Evolutionary conservation across 1,284 basidiomycete genomes (phyloP).

Genomic region (Melanopsichium pennsylvanicum): DNA sequence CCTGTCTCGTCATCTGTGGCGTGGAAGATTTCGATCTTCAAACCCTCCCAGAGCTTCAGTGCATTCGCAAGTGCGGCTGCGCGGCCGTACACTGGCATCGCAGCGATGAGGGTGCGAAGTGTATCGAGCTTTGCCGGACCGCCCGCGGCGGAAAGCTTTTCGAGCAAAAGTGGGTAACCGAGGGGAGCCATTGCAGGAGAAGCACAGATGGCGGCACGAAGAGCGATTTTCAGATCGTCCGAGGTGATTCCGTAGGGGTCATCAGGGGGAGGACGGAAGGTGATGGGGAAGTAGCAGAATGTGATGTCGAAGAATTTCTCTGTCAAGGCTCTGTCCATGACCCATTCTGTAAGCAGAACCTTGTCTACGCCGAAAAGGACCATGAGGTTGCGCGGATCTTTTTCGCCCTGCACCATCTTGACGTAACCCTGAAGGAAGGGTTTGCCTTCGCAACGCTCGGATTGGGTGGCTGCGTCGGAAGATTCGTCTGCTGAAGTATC

Average conservation of each 20-base stretch:
- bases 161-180: conserved; percentile 87
- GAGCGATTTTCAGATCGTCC: conserved; percentile 80
- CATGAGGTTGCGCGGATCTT: conserved; percentile 93
- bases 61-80: conserved; percentile 53
- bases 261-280: conserved; percentile 90
- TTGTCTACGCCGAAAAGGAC: conserved; percentile 86
- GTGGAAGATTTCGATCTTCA: conserved; percentile 64
- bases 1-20: conserved; percentile 62
- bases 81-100: conserved; percentile 61
- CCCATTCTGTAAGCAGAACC: conserved; percentile 86
- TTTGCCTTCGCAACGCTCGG: conserved; percentile 68
- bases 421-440: conserved; percentile 80
- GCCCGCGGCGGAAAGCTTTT: conserved; percentile 86
- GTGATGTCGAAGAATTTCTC: conserved; percentile 87
- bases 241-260: conserved; percentile 92
- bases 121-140: conserved; percentile 76
- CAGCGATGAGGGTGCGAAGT: conserved; percentile 51
- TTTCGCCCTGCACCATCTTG: conserved; percentile 86
- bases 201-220: conserved; percentile 78
- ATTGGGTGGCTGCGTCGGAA: not conserved
- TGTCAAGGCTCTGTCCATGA: conserved; percentile 75
- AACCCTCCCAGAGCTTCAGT: conserved; percentile 54
- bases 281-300: conserved; percentile 99
- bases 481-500: conserved; percentile 8
- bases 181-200: conserved; percentile 83